Conservation (phyloP, 179 eudicot genomes). For the Vitellaria paradoxa region DNA sequence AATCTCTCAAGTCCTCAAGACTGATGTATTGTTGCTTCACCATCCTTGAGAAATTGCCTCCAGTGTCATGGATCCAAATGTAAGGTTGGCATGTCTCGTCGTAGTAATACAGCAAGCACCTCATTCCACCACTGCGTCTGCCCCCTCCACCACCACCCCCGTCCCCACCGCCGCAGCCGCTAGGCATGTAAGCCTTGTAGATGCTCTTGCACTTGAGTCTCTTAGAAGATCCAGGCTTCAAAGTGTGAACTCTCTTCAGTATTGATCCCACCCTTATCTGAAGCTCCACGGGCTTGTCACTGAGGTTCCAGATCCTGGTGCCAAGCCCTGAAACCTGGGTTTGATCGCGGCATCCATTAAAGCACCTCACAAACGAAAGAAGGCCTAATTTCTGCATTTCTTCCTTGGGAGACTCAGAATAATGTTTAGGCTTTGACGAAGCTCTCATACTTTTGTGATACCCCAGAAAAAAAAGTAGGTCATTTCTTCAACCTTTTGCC, state of each 20-base stretch:
- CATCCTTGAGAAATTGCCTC: constrained; percentile 64
- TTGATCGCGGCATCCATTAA: constrained; percentile 53
- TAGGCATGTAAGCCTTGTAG: constrained; percentile 67
- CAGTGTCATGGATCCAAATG: constrained; percentile 69
- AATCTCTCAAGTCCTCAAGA: constrained; percentile 82
- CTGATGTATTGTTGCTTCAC: constrained; percentile 83
- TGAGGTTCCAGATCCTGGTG: constrained; percentile 64
- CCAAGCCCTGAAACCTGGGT: constrained; percentile 40
- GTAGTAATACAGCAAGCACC: constrained; percentile 44
- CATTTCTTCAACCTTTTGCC: not conserved
- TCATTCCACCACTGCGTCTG: constrained; percentile 24
- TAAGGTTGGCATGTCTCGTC: constrained; percentile 77
- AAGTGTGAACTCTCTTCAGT: constrained; percentile 58
- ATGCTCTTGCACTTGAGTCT: constrained; percentile 62
- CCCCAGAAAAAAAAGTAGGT: not conserved
- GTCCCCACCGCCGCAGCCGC: constrained; percentile 15
- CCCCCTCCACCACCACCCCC: constrained; percentile 22
- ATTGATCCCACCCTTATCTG: constrained; percentile 78
- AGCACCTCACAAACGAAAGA: constrained; percentile 44
- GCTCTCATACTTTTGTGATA: not conserved
- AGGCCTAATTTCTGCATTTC: constrained; percentile 32
- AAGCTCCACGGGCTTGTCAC: constrained; percentile 67
- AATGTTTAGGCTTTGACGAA: not conserved
- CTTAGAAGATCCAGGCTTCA: constrained; percentile 79
- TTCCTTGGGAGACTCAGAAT: constrained; percentile 8